Evolutionary conservation across 2,329 filamentous ascomycete genomes (phyloP), one percentile per base, ranked within the genome.

Genomic region (Domatiomyces catenatus): DNA sequence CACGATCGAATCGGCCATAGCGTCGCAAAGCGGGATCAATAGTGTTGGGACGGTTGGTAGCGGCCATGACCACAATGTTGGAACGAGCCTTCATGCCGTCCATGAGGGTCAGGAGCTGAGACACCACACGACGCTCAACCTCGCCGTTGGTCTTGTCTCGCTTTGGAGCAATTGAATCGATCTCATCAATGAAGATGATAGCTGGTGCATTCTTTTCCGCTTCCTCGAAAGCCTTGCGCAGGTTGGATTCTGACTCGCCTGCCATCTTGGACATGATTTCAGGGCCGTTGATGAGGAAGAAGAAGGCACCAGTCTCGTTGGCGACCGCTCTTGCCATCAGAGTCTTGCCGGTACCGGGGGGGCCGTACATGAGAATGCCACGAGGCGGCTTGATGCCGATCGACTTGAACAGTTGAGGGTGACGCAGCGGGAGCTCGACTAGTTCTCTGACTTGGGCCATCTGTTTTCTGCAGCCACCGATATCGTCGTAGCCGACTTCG

Each of bases 181-280:
- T 96, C 68, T 98, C 92, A 65, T 98, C 92, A 60, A 98, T 96
- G 76, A 96, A 98, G 72, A 98, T 96, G 68, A 98, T 96, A 52
- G 92, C 89, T 12, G 92, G 92, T 0, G 90, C 94, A 75, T 96
- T 96, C 82, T 96, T 96, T 76, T 96, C 90, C 44, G 92, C 92
- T 74, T 96, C 92, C 69, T 96, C 92, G 63, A 98, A 98, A n/a
- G 92, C 92, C 74, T 96, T 96, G 63, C 92, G 84, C 60, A 98
- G 72, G 69, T 96, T 96, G 53, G 90, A 96, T 70, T 96, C 92
- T 53, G 92, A 96, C 71, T 98, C 92, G 79, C 92, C 92, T 53
- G 92, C 92, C 92, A 96, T 96, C 80, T 96, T 96, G 53, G 90
- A 95, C 92, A 98, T 96, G 74, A 98, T 96, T 69, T 96, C 92